Base-by-base conservation (phyloP, 495 filamentous ascomycete species). In the Penicillium cosmopolitanum region DNA sequence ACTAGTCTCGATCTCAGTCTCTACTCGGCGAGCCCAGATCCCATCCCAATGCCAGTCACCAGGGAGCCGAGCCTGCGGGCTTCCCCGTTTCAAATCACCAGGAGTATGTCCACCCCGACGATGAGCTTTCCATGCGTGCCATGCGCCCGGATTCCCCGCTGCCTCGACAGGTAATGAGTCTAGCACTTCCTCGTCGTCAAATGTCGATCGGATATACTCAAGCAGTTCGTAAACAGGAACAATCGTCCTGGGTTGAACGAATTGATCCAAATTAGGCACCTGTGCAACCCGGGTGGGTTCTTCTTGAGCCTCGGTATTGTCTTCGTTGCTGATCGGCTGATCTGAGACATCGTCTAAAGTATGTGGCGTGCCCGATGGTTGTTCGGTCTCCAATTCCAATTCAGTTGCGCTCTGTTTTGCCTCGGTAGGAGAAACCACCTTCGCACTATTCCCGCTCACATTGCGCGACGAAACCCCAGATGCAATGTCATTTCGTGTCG, bases 1-100 rank as follows among this genome's bases (percentile, higher is more conserved):
- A 68, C 90, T 93, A n/a, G 79, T 81, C 50, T 88, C 81, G 23
- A 96, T 83, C 31, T 89, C 89, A 69, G 85, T 86, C 68, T 85
- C 87, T 2, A 93, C 92, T 36, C 93, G 81, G 55, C 90, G 85
- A 61, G 91, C 89, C 93, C 93, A 97, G 8, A 97, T 93, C 1
- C 92, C 93, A 71, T 96, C 92, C 93, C 93, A 97, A 70, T 93
- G 94, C 93, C 93, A 97, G 58, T 95, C 89, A 13, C 87, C 90
- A 2, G 90, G 89, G 28, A 82, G 80, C 51, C 87, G 82, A 44
- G 79, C 66, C 56, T 77, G 75, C 50, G 73, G 73, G 19, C 65
- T 72, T 38, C 66, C 74, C 31, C 66, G 67, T 65, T 68, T 77
- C 50, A 63, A 57, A 33, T 58, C 48, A 10, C 63, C 59, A 21